Conservation (phyloP, 768 basidiomycete species). For the Rhodosporidiobolus sp. region DNA sequence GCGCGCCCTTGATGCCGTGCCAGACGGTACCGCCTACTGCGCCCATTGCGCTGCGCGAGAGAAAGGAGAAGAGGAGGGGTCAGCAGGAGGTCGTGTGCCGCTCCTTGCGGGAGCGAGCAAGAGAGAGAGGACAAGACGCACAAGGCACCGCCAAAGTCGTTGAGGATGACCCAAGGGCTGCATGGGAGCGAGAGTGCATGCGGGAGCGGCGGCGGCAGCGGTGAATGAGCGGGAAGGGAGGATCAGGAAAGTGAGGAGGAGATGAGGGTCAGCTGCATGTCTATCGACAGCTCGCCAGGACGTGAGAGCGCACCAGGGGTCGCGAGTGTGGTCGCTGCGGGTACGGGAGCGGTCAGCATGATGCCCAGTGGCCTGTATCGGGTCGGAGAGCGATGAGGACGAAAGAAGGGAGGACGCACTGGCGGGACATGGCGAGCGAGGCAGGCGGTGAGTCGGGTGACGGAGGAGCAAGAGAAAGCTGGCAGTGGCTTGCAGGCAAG, state of each 20-base stretch:
- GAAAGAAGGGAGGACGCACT: slow-evolving; percentile 1
- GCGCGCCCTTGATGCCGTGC: slow-evolving; percentile 96
- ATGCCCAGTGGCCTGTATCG: no score
- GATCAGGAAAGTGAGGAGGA: neutral
- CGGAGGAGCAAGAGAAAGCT: neutral
- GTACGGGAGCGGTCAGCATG: neutral
- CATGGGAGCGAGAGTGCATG: neutral
- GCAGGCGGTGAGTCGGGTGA: no score
- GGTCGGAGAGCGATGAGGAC: neutral
- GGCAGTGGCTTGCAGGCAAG: neutral
- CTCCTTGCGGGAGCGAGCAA: neutral
- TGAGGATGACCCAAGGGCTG: slow-evolving; percentile 97
- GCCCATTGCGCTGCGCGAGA: slow-evolving; percentile 67
- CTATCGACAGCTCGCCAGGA: no score
- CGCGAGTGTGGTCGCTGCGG: slow-evolving; percentile 73
- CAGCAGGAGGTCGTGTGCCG: neutral
- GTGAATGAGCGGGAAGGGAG: neutral
- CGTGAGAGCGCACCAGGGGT: slow-evolving; percentile 67
- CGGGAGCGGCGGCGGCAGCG: neutral
- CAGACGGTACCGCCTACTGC: slow-evolving; percentile 96
- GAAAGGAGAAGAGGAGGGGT: no score
- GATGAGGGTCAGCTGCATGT: slow-evolving; percentile 8
- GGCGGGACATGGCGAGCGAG: slow-evolving; percentile 15
- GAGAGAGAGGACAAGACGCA: neutral
- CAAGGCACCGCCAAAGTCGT: slow-evolving; percentile 88